A percentile compares a stretch with the other conserved stretches of the same genome.
These are phyloP conservation scores for Oenanthe javanica DNA, from an alignment of 140 eudicot species.

Conservation along the genomic window DNA sequence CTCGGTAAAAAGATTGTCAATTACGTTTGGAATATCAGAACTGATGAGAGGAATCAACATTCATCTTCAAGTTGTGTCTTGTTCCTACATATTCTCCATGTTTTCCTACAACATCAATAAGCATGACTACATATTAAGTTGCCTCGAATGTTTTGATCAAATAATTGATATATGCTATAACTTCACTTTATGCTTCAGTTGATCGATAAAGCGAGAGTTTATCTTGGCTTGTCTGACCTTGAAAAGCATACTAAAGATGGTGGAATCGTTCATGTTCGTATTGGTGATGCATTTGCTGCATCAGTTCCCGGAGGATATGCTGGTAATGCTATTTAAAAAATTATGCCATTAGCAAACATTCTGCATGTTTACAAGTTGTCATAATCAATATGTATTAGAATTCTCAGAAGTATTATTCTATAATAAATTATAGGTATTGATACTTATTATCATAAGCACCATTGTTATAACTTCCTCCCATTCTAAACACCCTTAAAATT, in stretches of 20 bases:
- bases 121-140: background rate
- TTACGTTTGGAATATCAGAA: background rate
- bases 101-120: background rate
- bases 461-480: background rate
- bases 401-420: background rate
- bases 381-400: background rate
- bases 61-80: background rate
- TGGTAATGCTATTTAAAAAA: slow-evolving; percentile 35
- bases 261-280: slow-evolving; percentile 57
- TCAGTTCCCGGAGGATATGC: slow-evolving; percentile 76
- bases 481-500: background rate
- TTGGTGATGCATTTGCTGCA: slow-evolving; percentile 80
- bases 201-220: slow-evolving; percentile 64
- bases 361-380: background rate
- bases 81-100: background rate
- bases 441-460: too few species aligned
- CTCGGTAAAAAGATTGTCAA: background rate
- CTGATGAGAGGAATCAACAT: background rate
- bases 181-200: slow-evolving; percentile 32
- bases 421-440: background rate
- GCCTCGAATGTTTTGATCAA: background rate
- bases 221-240: slow-evolving; percentile 64
- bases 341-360: background rate
- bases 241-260: slow-evolving; percentile 58
- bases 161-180: slow-evolving; percentile 12